Evolutionary conservation across 305 asterid genomes (phyloP).

Genomic region (Fraxinus albicans): DNA sequence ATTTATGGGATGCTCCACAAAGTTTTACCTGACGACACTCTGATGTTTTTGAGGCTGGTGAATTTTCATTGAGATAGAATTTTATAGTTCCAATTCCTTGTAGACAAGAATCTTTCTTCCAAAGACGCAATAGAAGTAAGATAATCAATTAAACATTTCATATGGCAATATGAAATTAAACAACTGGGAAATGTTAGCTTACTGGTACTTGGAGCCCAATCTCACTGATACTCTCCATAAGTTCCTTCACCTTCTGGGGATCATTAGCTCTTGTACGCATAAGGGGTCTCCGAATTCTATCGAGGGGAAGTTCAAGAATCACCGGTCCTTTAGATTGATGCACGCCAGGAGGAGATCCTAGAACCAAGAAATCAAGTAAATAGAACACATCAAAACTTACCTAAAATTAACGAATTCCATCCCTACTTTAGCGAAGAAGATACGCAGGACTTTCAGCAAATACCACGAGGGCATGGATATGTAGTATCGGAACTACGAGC

Average conservation of each 20-base stretch:
- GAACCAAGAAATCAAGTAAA: constrained; percentile 8
- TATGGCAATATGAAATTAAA: not conserved
- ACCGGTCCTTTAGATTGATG: constrained; percentile 69
- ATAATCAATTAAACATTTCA: not conserved
- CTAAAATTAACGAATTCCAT: not conserved
- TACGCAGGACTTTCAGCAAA: not conserved
- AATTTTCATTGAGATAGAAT: not conserved
- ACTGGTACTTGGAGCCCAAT: constrained; percentile 98
- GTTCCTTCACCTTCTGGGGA: constrained; percentile 69
- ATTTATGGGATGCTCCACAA: not conserved
- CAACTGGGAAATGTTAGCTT: constrained; percentile 28
- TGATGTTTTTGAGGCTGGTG: not conserved
- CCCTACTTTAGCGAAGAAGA: not conserved
- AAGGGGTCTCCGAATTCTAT: constrained; percentile 75
- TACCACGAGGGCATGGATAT: not conserved
- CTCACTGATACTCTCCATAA: constrained; percentile 73
- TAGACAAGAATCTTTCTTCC: not conserved
- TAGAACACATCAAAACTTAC: not conserved
- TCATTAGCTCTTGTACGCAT: constrained; percentile 90
- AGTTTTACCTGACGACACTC: not conserved
- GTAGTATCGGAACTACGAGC: not conserved
- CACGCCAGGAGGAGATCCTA: constrained; percentile 62
- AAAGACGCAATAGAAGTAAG: not conserved
- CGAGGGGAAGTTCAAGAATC: constrained; percentile 82
- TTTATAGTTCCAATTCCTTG: not conserved